Evolutionary conservation across 768 basidiomycete species (phyloP), one percentile per base, ranked within the genome.

Genomic region (Pleurotus sapidus): DNA sequence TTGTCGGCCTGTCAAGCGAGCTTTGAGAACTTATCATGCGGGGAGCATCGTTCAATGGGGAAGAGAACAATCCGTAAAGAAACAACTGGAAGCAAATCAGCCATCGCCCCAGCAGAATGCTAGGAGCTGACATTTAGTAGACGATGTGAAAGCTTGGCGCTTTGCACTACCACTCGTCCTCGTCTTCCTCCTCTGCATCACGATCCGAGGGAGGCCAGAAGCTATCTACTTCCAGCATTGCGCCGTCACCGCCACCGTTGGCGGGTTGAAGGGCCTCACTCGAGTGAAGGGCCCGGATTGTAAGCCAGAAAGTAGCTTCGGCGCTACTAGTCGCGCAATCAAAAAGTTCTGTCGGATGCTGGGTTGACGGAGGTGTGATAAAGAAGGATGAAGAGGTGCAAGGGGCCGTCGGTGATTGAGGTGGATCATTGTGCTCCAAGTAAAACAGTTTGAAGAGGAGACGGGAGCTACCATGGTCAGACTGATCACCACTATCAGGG

Each of bases 321-420:
- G 87, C 90, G 63, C 79, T 68, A 6, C 63, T 58, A 3, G 86
- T 80, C 5, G 84, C 81, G 14, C 74, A 71, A 64, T 93, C 89
- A 9, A 81, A 77, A 14, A 75, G 60, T 40, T 86, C 83, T 5
- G 84, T 74, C 20, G 83, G 68, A 40, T 78, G 71, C 24, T 68
- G 63, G 20, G 65, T 62, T 46, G 63, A 59, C 5, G 68, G 39
- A 23, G 77, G 70, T 14, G 72, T 55, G 6, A 65, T 46, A 8
- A 69, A 20, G 9, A 63, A 40, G 24, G 18, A 30, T 17, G n/a
- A 8, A 18, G 37, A 8, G 30, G 63, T 17, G 68, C 64, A 20
- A 71, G 70, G 1, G 74, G 63, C 12, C 75, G 64, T 20, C 37
- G 30, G 59, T 25, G 24, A 55, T 6, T 27, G 49, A 15, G 6